Evolutionary conservation across 2,329 filamentous ascomycete genomes (phyloP).

Genomic region (Colletotrichum filicis): DNA sequence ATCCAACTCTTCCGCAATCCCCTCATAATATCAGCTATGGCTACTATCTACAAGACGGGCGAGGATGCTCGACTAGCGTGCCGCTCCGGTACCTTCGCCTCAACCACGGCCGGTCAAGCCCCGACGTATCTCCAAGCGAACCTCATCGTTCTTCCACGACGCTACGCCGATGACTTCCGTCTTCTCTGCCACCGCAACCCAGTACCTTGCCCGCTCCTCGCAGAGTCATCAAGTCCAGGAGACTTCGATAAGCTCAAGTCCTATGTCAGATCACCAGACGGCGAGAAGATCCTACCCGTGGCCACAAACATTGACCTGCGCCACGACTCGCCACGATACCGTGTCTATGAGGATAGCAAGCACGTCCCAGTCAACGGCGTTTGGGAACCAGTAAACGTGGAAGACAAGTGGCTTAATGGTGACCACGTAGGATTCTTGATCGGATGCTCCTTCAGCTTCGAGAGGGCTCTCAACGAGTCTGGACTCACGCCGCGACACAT

Average conservation of each 20-base stretch:
- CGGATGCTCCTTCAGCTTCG: conserved; percentile 73
- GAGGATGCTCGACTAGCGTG: conserved; percentile 55
- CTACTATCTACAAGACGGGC: conserved; percentile 41
- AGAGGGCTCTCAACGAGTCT: conserved; percentile 62
- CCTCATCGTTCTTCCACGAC: conserved; percentile 67
- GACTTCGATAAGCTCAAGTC: conserved; percentile 51
- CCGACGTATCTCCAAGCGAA: conserved; percentile 70
- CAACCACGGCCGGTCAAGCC: conserved; percentile 64
- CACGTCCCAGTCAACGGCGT: conserved; percentile 43
- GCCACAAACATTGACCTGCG: conserved; percentile 63
- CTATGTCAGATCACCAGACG: conserved; percentile 38
- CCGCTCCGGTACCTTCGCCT: conserved; percentile 51
- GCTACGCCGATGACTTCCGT: conserved; percentile 68
- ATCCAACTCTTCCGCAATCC: not conserved
- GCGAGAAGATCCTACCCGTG: conserved; percentile 39
- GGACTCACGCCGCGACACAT: conserved; percentile 64
- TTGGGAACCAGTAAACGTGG: conserved; percentile 50
- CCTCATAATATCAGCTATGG: not conserved
- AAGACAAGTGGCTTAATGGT: conserved; percentile 59
- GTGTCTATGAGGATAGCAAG: conserved; percentile 63
- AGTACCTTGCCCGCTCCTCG: conserved; percentile 70
- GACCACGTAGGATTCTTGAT: conserved; percentile 72
- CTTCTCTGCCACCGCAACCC: conserved; percentile 70
- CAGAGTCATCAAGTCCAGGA: conserved; percentile 59
- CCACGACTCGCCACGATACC: conserved; percentile 67